Conservation (phyloP, 768 basidiomycete genomes). For the Gyrodon lividus region DNA sequence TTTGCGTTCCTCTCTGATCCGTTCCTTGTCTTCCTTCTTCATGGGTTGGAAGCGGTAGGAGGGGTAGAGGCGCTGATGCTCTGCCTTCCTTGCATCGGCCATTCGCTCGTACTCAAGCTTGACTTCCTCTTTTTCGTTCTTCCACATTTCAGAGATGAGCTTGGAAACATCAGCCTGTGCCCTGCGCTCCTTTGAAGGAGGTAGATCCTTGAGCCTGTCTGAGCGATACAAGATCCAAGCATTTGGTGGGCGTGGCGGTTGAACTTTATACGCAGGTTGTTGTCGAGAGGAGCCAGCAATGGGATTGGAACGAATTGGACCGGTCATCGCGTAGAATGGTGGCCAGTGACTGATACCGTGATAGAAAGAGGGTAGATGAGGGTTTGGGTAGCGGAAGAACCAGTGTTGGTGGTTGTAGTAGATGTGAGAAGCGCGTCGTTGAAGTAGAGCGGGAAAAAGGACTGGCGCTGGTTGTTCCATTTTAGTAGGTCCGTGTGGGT, state of each 20-base stretch:
- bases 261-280: constrained; percentile 18
- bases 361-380: constrained; percentile 8
- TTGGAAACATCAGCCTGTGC: constrained; percentile 67
- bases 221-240: constrained; percentile 84
- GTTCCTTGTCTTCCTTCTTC: constrained; percentile 51
- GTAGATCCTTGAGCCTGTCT: constrained; percentile 48
- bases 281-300: constrained; percentile 1
- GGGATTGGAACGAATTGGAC: constrained; percentile 15
- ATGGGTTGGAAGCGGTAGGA: constrained; percentile 56
- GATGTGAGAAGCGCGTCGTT: constrained; percentile 27
- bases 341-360: constrained; percentile 4
- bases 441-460: constrained; percentile 24
- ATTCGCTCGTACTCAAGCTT: constrained; percentile 50
- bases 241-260: constrained; percentile 70
- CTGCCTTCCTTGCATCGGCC: constrained; percentile 52
- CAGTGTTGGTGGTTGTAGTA: constrained; percentile 16
- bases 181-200: constrained; percentile 33
- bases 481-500: constrained; percentile 38
- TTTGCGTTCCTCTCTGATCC: constrained; percentile 40
- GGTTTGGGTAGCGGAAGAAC: constrained; percentile 11
- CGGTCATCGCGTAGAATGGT: constrained; percentile 19
- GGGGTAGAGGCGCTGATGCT: constrained; percentile 52
- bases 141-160: constrained; percentile 65
- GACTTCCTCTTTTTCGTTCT: constrained; percentile 45
- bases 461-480: constrained; percentile 18